Base-by-base conservation (phyloP, 768 basidiomycete species). In the Boletus rubescentipes region DNA sequence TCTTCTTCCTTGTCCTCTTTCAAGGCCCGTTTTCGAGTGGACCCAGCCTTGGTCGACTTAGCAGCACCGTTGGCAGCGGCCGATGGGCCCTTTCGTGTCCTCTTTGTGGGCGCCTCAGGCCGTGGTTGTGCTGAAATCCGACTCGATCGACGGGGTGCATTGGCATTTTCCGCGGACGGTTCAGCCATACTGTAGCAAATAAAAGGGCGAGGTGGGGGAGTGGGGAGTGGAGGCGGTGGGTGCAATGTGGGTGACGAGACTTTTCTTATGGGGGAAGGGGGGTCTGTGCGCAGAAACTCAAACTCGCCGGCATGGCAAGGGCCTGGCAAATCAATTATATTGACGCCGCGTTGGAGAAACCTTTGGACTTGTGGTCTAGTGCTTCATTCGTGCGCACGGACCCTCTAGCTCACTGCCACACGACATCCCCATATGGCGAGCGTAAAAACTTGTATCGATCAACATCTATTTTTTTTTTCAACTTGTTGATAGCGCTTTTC, bases 111-210 rank as follows among this genome's bases (percentile, higher is more conserved):
- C 16, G 48, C 61, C 16, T 74, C 69, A n/a, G 69, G 66, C 51
- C 72, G 75, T 34, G 78, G 77, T 54, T 78, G 76, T 7, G 78
- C 67, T 4, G 82, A 79, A 51, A 86, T 78, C 47, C 85, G 72
- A 15, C 77, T 75, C 5, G 85, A 87, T 51, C 85, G 75, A 55
- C 84, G 74, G 9, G 80, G 78, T 14, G 58, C n/a, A 4, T 44
- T 18, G 31, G 78, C 74, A 15, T 18, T n/a, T 4, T 65, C 63
- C 6, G 23, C 15, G 1, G 34, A 35, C 7, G 15, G 3, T 39
- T 58, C 61, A 31, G 53, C 46, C 64, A 67, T 66, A 32, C 23
- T 1, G 29, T 32, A 37, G 12, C 15, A 11, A 38, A 5, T 16
- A 29, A n/a, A 39, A 44, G n/a, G 29, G 46, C 4, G 20, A 39